Conservation (phyloP, 768 basidiomycete genomes). For the Suillus weaverae region DNA sequence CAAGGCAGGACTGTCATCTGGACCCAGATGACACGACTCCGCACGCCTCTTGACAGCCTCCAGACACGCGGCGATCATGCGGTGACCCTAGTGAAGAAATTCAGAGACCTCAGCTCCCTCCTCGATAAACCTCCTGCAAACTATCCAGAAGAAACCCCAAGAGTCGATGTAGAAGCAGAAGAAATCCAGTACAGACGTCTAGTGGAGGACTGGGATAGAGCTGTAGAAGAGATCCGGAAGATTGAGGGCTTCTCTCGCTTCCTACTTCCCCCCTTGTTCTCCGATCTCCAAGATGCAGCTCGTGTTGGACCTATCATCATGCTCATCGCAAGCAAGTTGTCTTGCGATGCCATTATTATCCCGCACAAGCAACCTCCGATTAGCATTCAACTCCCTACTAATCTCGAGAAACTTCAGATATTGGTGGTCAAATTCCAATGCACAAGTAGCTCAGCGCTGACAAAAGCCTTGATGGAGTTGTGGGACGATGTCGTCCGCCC, state of each 20-base stretch:
- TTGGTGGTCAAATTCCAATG: too few relatives aligned
- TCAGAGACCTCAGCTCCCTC: constrained; percentile 10
- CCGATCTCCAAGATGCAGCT: constrained; percentile 17
- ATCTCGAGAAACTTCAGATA: too few relatives aligned
- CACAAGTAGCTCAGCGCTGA: too few relatives aligned
- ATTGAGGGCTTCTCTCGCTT: constrained; percentile 18
- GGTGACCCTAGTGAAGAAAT: constrained; percentile 7
- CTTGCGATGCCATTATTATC: too few relatives aligned
- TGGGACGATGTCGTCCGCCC: constrained; percentile 4
- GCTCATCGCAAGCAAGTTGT: too few relatives aligned
- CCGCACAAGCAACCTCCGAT: too few relatives aligned
- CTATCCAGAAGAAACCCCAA: background rate
- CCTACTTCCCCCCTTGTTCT: constrained; percentile 15
- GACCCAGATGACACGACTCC: constrained; percentile 27
- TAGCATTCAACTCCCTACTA: too few relatives aligned
- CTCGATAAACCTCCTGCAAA: constrained; percentile 5
- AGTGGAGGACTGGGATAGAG: constrained; percentile 7
- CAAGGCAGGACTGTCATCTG: constrained; percentile 15
- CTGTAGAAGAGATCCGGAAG: background rate
- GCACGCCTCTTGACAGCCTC: constrained; percentile 26
- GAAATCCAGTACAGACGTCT: constrained; percentile 11
- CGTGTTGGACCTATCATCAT: too few relatives aligned
- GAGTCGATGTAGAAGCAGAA: background rate
- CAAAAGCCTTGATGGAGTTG: background rate
- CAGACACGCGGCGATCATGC: background rate